These are phyloP conservation scores for Penicillium glabrum DNA, from an alignment of 2,329 filamentous ascomycete species.

Conservation along the genomic window DNA sequence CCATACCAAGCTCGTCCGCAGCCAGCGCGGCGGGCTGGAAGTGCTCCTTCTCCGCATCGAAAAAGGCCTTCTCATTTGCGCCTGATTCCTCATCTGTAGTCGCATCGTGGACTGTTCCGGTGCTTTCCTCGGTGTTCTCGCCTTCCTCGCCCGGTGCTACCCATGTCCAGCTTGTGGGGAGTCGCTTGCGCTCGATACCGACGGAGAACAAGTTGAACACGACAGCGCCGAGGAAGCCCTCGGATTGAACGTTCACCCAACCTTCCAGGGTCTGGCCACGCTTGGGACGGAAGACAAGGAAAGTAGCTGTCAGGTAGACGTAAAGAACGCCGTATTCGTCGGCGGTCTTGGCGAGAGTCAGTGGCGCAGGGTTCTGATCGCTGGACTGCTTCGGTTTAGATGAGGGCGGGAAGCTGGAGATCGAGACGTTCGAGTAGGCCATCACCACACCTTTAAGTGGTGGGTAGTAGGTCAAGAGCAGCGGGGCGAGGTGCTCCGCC, in stretches of 20 bases:
- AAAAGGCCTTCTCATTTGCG: constrained; percentile 16
- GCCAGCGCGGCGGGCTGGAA: constrained; percentile 39
- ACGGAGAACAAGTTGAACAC: constrained; percentile 93
- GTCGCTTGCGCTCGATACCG: constrained; percentile 71
- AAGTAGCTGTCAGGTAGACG: constrained; percentile 84
- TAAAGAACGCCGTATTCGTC: constrained; percentile 86
- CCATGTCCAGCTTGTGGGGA: constrained; percentile 82
- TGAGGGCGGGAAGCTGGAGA: constrained; percentile 42
- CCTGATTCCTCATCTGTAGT: constrained; percentile 31
- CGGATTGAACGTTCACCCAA: constrained; percentile 79
- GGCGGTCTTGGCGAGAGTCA: constrained; percentile 48
- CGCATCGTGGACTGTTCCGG: constrained; percentile 7
- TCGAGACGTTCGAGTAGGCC: constrained; percentile 50
- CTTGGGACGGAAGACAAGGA: constrained; percentile 77
- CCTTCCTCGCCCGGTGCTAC: constrained; percentile 56
- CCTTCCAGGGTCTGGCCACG: constrained; percentile 75
- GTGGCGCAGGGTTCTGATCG: constrained; percentile 35
- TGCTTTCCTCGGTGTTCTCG: constrained; percentile 8
- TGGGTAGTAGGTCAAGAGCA: constrained; percentile 64
- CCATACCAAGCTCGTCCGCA: constrained; percentile 33
- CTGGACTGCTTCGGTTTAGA: constrained; percentile 25
- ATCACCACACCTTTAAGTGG: constrained; percentile 59
- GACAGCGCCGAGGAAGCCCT: constrained; percentile 83
- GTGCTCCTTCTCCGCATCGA: constrained; percentile 40
- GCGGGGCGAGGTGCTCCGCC: constrained; percentile 61